Evolutionary conservation across 192 early-diverging fungal genomes (phyloP).

Genomic region (Podila epigama): DNA sequence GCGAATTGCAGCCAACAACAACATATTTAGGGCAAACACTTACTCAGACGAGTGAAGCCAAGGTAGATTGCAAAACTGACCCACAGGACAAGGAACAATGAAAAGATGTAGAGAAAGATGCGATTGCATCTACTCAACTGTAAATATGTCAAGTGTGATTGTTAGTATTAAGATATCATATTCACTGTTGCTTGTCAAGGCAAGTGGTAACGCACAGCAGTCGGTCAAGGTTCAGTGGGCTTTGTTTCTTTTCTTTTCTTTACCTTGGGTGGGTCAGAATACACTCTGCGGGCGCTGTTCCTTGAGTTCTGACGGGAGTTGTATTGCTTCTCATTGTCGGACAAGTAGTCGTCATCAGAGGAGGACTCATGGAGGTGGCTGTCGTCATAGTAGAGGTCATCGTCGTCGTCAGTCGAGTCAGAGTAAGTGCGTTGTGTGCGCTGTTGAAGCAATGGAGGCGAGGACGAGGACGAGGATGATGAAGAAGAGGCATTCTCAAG

Average conservation of each 20-base stretch:
- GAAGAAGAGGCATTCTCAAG: not conserved
- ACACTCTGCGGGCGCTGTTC: not conserved
- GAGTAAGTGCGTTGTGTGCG: not conserved
- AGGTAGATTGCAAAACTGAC: constrained; percentile 29
- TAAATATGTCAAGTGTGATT: not conserved
- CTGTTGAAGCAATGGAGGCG: constrained; percentile 20
- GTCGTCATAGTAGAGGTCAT: constrained; percentile 14
- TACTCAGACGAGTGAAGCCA: constrained; percentile 31
- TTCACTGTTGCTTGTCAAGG: not conserved
- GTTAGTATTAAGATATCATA: no score
- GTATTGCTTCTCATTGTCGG: constrained; percentile 20
- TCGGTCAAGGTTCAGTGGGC: no score
- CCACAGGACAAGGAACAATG: constrained; percentile 16
- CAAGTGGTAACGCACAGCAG: no score
- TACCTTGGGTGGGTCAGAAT: constrained; percentile 36
- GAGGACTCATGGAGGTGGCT: constrained; percentile 1
- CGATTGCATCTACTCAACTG: constrained; percentile 42
- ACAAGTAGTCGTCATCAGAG: no score
- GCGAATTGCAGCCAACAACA: no score
- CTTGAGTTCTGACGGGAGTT: not conserved
- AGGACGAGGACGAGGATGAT: not conserved
- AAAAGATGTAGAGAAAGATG: constrained; percentile 23
- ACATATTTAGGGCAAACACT: not conserved
- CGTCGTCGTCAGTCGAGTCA: constrained; percentile 9
- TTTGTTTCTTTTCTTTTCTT: not conserved